Percentiles rank a stretch among this genome's conserved stretches.
phyloP scores from a whole-genome alignment of 164 flowering plant genomes.

The Euptelea pleiosperma region DNA sequence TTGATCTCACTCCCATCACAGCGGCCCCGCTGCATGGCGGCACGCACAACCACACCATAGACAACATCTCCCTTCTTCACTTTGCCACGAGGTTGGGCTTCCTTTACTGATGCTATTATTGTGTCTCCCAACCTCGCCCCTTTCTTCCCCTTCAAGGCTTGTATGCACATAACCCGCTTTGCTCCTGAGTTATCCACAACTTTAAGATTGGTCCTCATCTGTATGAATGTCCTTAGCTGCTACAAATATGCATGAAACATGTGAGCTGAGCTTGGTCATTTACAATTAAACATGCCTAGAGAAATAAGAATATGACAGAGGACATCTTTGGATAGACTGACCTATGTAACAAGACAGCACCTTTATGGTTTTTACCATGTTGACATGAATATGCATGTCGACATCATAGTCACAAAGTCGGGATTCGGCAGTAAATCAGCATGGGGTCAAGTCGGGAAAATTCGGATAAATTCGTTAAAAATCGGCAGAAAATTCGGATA shows the following conservation, averaged over 20 bases:
- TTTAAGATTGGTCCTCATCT: conserved; percentile 89
- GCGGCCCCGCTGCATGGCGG: conserved; percentile 82
- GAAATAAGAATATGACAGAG: neutral
- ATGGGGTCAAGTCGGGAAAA: no score
- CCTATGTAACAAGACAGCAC: no score
- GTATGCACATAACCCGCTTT: conserved; percentile 77
- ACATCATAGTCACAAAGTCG: no score
- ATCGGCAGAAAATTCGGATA: no score
- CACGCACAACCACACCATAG: conserved; percentile 83
- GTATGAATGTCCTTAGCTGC: conserved; percentile 82
- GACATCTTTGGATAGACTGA: no score
- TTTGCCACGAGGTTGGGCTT: conserved; percentile 79
- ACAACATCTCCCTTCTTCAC: conserved; percentile 89
- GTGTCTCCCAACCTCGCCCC: conserved; percentile 91
- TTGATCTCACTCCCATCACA: conserved; percentile 85
- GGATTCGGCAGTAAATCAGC: no score
- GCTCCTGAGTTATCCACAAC: conserved; percentile 95
- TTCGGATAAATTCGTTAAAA: no score
- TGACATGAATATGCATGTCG: no score
- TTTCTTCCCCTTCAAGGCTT: conserved; percentile 70
- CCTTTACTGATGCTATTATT: conserved; percentile 83
- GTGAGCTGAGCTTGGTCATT: neutral
- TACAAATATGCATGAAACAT: conserved; percentile 18
- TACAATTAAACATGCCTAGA: neutral
- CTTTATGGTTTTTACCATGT: no score